Base-by-base conservation (phyloP, 805 yeast species). In the Wickerhamiella qilinensis region DNA sequence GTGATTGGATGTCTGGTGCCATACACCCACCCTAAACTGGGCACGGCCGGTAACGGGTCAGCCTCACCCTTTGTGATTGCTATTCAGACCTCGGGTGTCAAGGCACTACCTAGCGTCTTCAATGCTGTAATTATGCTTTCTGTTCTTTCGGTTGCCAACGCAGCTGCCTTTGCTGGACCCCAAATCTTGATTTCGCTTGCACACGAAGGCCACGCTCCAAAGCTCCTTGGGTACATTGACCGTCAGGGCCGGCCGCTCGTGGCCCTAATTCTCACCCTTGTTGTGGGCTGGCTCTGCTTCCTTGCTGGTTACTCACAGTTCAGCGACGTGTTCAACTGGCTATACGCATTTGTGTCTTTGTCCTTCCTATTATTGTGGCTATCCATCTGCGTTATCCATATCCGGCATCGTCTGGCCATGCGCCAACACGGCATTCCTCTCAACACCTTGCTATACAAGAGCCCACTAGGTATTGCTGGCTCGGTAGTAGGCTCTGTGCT, bases 31-130 rank as follows among this genome's bases (percentile, higher is more conserved):
- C 65, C 68, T 30, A 47, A 57, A 35, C 63, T 78, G 43, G 66
- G 72, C 15, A 67, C 73, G 37, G 55, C 60, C 8, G 30, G 32
- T 33, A 68, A 63, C 21, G 56, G 55, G 16, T 68, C 77, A 30
- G 85, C 88, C 17, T 78, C 91, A 14, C 93, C 94, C 30, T 82
- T 81, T 51, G 86, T 81, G 38, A 75, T 81, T 51, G 94, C 93
- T 35, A 76, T 82, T 51, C 69, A 69, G 44, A 69, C 68, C 47
- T 80, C 84, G 15, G 57, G 65, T 16, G 80, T 82, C 44, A 50
- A 55, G 7, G 86, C 73, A 1, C 61, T 83, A 44, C 85, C 85
- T 29, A 79, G 77, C 47, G 67, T 84, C 36, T 64, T 84, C 51
- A 84, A 84, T 55, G 88, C 77, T 2, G 75, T 82, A 55, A 77